These are phyloP conservation scores for Xylaria sp. DNA, from an alignment of 2,329 filamentous ascomycete species.

Conservation along the genomic window DNA sequence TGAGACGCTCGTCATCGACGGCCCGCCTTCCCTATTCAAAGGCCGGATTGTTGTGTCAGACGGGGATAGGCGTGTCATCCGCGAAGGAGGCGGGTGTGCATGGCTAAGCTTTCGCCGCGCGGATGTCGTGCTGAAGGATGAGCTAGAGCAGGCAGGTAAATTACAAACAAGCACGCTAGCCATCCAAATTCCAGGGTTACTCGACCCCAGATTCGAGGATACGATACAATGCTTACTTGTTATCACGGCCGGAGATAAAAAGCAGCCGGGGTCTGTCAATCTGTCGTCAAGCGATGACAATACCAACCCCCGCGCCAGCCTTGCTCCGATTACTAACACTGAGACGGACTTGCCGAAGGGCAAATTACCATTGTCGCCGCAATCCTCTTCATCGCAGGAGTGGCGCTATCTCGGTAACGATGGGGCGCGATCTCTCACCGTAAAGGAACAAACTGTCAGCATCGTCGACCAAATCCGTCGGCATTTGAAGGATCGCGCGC, in stretches of 20 bases:
- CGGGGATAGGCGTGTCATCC: conserved; percentile 62
- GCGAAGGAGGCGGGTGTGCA: conserved; percentile 80
- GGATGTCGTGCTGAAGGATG: conserved; percentile 59
- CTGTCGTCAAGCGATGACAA: conserved; percentile 26
- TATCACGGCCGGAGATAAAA: conserved; percentile 15
- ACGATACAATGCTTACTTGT: conserved; percentile 53
- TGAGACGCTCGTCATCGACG: conserved; percentile 89
- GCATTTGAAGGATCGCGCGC: conserved; percentile 52
- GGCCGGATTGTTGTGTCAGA: conserved; percentile 72
- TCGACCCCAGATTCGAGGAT: conserved; percentile 70
- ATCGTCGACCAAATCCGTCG: conserved; percentile 59
- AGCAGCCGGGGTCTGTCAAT: conserved; percentile 18
- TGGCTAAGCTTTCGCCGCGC: conserved; percentile 73
- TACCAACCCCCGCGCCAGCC: conserved; percentile 8
- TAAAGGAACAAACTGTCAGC: conserved; percentile 61
- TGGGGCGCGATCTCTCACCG: conserved; percentile 43
- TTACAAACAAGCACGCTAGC: conserved; percentile 27
- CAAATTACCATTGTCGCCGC: conserved; percentile 30
- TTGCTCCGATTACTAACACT: conserved; percentile 9
- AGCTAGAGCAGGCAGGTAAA: conserved; percentile 27
- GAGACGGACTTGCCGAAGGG: conserved; percentile 27
- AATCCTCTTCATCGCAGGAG: conserved; percentile 43
- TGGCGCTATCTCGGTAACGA: conserved; percentile 54
- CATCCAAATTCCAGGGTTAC: conserved; percentile 69
- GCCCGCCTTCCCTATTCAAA: conserved; percentile 78